phyloP scores from a whole-genome alignment of 768 basidiomycete species.

The Cantharellus anzutake region DNA sequence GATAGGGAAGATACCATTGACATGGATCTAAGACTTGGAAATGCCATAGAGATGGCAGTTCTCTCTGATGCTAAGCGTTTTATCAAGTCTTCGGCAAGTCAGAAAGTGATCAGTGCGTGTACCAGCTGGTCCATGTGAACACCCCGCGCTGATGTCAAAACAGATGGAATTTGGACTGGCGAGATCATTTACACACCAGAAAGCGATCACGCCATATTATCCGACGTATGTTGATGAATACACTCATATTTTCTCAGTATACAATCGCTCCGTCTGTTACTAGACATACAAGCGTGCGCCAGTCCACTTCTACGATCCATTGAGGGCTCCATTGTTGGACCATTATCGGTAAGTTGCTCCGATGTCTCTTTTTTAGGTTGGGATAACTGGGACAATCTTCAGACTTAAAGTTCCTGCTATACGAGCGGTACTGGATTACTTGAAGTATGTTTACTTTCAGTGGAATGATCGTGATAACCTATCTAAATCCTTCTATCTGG shows the following conservation, averaged over 20 bases:
- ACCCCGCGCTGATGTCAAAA: not conserved
- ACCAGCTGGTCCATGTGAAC: not conserved
- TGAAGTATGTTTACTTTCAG: conserved; percentile 33
- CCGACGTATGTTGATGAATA: conserved; percentile 37
- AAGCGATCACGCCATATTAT: conserved; percentile 74
- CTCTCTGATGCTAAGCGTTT: conserved; percentile 72
- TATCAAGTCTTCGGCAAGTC: conserved; percentile 75
- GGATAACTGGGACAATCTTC: not conserved
- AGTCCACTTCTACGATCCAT: conserved; percentile 86
- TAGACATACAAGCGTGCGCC: conserved; percentile 89
- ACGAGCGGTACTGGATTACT: conserved; percentile 75
- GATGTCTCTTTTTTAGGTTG: conserved; percentile 9
- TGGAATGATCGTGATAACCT: not conserved
- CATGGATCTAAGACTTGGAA: conserved; percentile 63
- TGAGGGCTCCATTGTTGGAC: conserved; percentile 82
- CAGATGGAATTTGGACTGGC: conserved; percentile 22
- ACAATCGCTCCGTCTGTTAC: not conserved
- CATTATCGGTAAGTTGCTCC: conserved; percentile 54
- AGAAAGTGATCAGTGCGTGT: conserved; percentile 60
- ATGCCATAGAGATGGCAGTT: conserved; percentile 87
- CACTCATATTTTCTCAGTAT: not conserved
- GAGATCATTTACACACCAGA: conserved; percentile 82
- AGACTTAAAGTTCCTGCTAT: conserved; percentile 88
- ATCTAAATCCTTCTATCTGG: conserved; percentile 2
- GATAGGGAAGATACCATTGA: conserved; percentile 41